Evolutionary conservation across 805 yeast species (phyloP).

Genomic region (Tetrapisispora taiwanensis): DNA sequence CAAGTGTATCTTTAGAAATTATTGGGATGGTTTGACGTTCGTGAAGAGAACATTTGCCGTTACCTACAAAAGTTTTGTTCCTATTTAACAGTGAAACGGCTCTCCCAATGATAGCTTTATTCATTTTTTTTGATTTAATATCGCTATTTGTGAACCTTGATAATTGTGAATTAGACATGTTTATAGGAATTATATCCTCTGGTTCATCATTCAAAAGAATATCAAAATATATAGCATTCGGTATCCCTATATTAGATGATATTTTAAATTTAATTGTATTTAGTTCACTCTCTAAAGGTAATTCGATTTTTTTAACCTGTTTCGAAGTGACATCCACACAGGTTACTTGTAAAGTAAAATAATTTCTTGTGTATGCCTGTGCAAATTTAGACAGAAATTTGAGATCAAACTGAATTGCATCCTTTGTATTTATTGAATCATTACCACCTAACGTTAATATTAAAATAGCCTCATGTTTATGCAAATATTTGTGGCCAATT

Average conservation of each 20-base stretch:
- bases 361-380: constrained; percentile 81
- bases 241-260: constrained; percentile 37
- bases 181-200: constrained; percentile 11
- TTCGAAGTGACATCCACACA: constrained; percentile 33
- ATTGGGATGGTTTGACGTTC: constrained; percentile 64
- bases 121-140: background rate
- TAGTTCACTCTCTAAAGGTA: constrained; percentile 70
- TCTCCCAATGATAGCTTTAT: constrained; percentile 40
- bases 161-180: background rate
- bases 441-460: constrained; percentile 80
- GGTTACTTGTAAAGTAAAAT: constrained; percentile 60
- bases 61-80: constrained; percentile 58
- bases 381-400: constrained; percentile 70
- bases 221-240: constrained; percentile 64
- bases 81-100: constrained; percentile 66
- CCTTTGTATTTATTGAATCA: constrained; percentile 49
- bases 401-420: constrained; percentile 57
- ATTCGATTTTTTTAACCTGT: constrained; percentile 56
- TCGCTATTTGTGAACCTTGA: background rate
- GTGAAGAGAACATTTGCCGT: constrained; percentile 54
- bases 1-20: constrained; percentile 58
- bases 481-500: constrained; percentile 72
- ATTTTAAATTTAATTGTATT: constrained; percentile 69
- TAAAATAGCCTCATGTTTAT: constrained; percentile 55
- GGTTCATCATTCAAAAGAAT: constrained; percentile 79